Evolutionary conservation across 257 asterid species (phyloP).

Genomic region (Knoxia roxburghii): DNA sequence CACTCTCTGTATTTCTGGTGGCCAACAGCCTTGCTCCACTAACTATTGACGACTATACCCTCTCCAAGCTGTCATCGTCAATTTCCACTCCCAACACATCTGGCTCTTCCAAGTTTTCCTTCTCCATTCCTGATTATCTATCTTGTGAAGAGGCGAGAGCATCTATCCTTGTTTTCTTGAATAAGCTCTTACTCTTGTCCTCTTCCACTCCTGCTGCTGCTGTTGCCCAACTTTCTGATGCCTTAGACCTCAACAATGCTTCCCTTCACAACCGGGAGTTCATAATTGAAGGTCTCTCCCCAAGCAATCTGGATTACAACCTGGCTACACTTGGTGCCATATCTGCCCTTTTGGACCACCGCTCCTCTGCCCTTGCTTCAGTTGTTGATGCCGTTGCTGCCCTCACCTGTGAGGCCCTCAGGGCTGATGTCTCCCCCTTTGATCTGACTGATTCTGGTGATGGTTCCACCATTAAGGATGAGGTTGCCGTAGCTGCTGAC

Average conservation of each 20-base stretch:
- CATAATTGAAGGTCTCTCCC: slow-evolving; percentile 25
- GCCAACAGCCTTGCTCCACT: slow-evolving; percentile 41
- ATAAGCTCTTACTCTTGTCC: slow-evolving; percentile 48
- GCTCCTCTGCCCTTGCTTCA: slow-evolving; percentile 34
- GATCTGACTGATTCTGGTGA: slow-evolving; percentile 86
- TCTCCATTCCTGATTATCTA: slow-evolving; percentile 44
- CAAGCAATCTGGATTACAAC: slow-evolving; percentile 37
- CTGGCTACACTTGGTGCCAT: slow-evolving; percentile 55
- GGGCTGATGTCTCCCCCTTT: slow-evolving; percentile 56
- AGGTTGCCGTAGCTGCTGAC: slow-evolving; percentile 74
- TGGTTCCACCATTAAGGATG: slow-evolving; percentile 79
- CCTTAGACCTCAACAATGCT: slow-evolving; percentile 21
- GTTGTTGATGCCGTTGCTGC: slow-evolving; percentile 70
- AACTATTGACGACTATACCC: slow-evolving; percentile 48
- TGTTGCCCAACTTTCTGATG: slow-evolving; percentile 33
- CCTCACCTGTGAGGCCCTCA: slow-evolving; percentile 80
- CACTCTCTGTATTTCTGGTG: slow-evolving; percentile 48
- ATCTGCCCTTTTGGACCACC: slow-evolving; percentile 58
- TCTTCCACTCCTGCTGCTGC: slow-evolving; percentile 28
- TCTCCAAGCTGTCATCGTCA: slow-evolving; percentile 34
- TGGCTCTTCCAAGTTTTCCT: slow-evolving; percentile 17
- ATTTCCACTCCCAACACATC: slow-evolving; percentile 10
- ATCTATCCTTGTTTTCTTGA: slow-evolving; percentile 52
- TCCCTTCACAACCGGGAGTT: slow-evolving; percentile 9
- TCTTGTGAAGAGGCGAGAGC: slow-evolving; percentile 49